Conservation (phyloP, 148 eudicot species). For the Vaccinium darrowii region DNA sequence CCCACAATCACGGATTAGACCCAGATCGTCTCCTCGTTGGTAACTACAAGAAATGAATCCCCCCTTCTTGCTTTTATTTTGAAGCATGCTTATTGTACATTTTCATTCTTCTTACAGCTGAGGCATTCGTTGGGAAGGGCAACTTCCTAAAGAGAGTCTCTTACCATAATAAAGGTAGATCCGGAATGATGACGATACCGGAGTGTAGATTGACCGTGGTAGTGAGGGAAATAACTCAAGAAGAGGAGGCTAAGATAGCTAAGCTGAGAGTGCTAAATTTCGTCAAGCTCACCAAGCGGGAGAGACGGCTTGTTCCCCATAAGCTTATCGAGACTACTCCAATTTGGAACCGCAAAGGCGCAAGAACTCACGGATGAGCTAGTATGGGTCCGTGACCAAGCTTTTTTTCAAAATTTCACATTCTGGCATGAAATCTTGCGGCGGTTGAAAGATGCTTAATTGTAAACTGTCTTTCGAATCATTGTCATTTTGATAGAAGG, state of each 20-base stretch:
- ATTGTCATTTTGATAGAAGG: not conserved
- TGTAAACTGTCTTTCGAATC: not conserved
- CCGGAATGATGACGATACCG: conserved; percentile 62
- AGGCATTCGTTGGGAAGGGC: conserved; percentile 90
- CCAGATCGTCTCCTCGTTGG: conserved; percentile 87
- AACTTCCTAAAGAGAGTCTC: conserved; percentile 49
- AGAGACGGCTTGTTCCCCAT: conserved; percentile 71
- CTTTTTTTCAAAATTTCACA: not conserved
- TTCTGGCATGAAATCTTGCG: not conserved
- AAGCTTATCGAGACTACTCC: conserved; percentile 87
- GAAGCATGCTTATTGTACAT: not conserved
- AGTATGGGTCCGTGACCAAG: conserved; percentile 36
- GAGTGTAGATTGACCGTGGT: conserved; percentile 91
- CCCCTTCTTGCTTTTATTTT: not conserved
- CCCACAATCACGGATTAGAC: conserved; percentile 84
- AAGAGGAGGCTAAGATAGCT: conserved; percentile 81
- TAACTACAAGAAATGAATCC: conserved; percentile 25
- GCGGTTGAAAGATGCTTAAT: not conserved
- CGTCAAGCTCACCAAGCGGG: conserved; percentile 70
- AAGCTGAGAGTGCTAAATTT: conserved; percentile 70
- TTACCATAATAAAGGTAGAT: conserved; percentile 67
- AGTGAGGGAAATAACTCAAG: conserved; percentile 76
- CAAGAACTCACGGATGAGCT: conserved; percentile 21
- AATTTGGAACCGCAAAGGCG: conserved; percentile 74
- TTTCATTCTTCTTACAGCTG: conserved; percentile 48